Base-by-base conservation (phyloP, 2,329 filamentous ascomycete genomes). In the Beauveria scarabaeidicola region DNA sequence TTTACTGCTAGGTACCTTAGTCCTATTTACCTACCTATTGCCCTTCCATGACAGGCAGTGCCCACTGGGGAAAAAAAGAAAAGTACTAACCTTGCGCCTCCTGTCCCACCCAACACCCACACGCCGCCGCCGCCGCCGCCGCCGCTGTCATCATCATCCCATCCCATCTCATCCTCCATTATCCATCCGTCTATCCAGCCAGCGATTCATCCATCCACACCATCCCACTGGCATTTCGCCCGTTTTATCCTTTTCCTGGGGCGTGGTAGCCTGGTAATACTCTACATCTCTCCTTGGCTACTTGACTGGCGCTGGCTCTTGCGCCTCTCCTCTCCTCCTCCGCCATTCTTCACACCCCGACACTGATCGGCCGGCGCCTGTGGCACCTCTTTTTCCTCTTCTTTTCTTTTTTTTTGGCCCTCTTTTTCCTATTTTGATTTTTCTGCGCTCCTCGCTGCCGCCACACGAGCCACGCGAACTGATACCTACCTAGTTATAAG, bases 381-480 rank as follows among this genome's bases (percentile, higher is more conserved):
- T 58, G 36, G 36, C 54, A 58, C 46, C 54, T 58, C 29, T 43
- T 51, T 29, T 38, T 58, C 10, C 8, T 17, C 9, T 50, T 50
- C 6, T 19, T n/a, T 9, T 19, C 19, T 29, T 48, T 48, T 48
- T 19, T 10, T 36, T 19, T n/a, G 21, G 47, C 47, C 19, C 21
- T 52, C 17, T 41, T 41, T 40, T 36, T 57, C 38, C n/a, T 21
- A 17, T 50, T 51, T 43, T 4, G 25, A 9, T 21, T 25, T 36
- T 57, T 13, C 52, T 43, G 38, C 52, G 36, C 36, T 52, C 50
- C 13, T 41, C 36, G 51, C 51, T 47, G 19, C 55, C 32, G 55
- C 55, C 44, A 48, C 43, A 46, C 40, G 54, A 58, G 54, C 54
- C 56, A 58, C 56, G 52, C 38, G 48, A 52, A 58, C 48, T 19